These are phyloP conservation scores for Penicillium sp. DNA, from an alignment of 2,329 filamentous ascomycete species.

Conservation along the genomic window DNA sequence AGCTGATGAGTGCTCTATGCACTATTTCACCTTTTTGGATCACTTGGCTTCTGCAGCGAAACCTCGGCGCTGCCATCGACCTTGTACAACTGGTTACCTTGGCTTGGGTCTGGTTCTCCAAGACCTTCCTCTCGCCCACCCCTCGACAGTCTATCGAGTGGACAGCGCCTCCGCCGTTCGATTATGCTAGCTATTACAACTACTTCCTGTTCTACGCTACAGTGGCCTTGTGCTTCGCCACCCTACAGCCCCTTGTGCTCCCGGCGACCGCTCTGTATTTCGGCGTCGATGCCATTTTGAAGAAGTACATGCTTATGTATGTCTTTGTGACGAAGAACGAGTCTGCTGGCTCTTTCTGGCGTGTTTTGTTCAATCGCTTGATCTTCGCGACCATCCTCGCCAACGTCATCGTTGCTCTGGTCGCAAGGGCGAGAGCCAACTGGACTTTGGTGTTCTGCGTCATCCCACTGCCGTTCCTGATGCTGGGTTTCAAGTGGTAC, in stretches of 20 bases:
- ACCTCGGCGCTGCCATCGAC: constrained; percentile 88
- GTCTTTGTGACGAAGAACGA: constrained; percentile 96
- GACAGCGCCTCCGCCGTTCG: constrained; percentile 86
- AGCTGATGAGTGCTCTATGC: constrained; percentile 71
- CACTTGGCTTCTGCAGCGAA: constrained; percentile 85
- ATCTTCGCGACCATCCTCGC: constrained; percentile 75
- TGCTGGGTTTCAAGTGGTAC: constrained; percentile 81
- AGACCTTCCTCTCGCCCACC: constrained; percentile 80
- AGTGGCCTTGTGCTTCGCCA: constrained; percentile 77
- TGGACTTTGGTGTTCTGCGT: constrained; percentile 63
- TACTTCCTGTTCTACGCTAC: constrained; percentile 95
- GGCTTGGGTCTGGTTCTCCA: constrained; percentile 75
- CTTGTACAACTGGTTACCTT: constrained; percentile 83
- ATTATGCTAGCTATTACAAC: constrained; percentile 96
- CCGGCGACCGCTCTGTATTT: constrained; percentile 89
- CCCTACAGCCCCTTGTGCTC: constrained; percentile 81
- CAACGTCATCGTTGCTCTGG: constrained; percentile 71
- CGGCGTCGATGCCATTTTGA: constrained; percentile 75
- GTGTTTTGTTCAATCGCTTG: constrained; percentile 86
- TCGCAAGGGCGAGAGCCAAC: constrained; percentile 66
- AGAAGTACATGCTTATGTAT: constrained; percentile 93
- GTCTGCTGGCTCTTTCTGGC: constrained; percentile 90
- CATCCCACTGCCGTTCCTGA: constrained; percentile 69
- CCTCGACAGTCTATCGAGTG: constrained; percentile 87
- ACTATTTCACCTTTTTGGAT: constrained; percentile 88